Evolutionary conservation across 2,329 filamentous ascomycete species (phyloP), one percentile per base, ranked within the genome.

Genomic region (Blastomyces silverae): DNA sequence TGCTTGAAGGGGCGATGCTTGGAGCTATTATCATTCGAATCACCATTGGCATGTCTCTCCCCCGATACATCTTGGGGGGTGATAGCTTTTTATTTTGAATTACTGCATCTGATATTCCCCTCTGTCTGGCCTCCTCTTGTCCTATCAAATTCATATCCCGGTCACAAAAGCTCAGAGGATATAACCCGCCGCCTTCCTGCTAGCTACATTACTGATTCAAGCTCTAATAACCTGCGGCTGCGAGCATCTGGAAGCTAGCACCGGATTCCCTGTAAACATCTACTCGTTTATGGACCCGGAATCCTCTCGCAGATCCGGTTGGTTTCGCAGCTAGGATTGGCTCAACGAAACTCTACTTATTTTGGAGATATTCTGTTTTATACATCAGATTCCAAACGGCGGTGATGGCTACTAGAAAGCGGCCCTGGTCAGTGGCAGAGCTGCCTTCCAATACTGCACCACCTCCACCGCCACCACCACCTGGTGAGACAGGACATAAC

Each of bases 321-420:
- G 42, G 42, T 17, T 44, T 44, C 5, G 42, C 42, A 17, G 17
- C 42, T 44, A 17, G 42, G 13, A 15, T 52, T n/a, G 48, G n/a
- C 20, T 52, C n/a, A 6, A 10, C 20, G 20, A 8, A 52, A 13
- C 2, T n/a, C 20, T 10, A 7, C 2, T 6, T 52, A 52, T 52
- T n/a, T n/a, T 25, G 48, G 22, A 25, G 7, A 52, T n/a, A 22
- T 52, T 25, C 48, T 25, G 48, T 52, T 8, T 8, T n/a, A 52
- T 8, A 25, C 48, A 22, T 25, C 10, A 25, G 48, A 52, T 52
- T 25, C 48, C 48, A 25, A 34, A 56, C 53, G 17, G 31, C 20
- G 13, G 65, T 66, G 63, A 66, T 63, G n/a, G 39, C 65, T 22
- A 46, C 65, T 31, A 55, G 53, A 37, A 65, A 67, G 57, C 65